phyloP scores from a whole-genome alignment of 805 yeast genomes.

The Wickerhamomyces rabaulensis region DNA sequence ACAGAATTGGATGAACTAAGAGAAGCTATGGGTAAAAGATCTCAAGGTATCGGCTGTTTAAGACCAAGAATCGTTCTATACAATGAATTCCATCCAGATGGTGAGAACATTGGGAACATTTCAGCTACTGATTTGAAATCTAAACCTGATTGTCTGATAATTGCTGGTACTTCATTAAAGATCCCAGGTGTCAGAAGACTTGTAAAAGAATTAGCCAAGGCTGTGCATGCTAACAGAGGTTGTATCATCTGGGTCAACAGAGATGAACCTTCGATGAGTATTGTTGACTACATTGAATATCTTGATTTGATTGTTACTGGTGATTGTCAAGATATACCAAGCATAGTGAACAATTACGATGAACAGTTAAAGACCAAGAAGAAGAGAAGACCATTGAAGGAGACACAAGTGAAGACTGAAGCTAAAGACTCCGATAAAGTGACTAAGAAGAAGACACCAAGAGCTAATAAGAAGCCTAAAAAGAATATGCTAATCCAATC shows the following conservation, averaged over 20 bases:
- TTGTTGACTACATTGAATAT: conserved; percentile 43
- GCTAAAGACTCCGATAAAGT: background rate
- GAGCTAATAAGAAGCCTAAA: conserved; percentile 6
- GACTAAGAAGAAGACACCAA: conserved; percentile 6
- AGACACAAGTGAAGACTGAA: background rate
- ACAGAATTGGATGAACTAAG: conserved; percentile 52
- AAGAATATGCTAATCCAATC: conserved; percentile 16
- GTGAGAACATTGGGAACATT: conserved; percentile 77
- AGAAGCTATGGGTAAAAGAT: conserved; percentile 56
- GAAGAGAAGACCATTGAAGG: conserved; percentile 2
- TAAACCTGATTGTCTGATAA: conserved; percentile 71
- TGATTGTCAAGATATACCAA: conserved; percentile 56
- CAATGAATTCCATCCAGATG: conserved; percentile 80
- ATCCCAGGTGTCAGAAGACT: conserved; percentile 69
- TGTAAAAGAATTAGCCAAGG: conserved; percentile 54
- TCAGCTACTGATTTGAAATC: conserved; percentile 59
- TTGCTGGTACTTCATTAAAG: conserved; percentile 81
- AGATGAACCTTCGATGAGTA: conserved; percentile 47
- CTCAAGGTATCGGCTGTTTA: conserved; percentile 55
- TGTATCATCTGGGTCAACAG: conserved; percentile 57
- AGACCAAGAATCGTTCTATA: conserved; percentile 67
- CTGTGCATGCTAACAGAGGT: conserved; percentile 52
- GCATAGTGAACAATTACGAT: conserved; percentile 24
- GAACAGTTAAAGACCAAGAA: conserved; percentile 2
- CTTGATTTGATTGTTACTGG: conserved; percentile 59